phyloP scores from a whole-genome alignment of 140 eudicot genomes.

The Cichorium intybus region DNA sequence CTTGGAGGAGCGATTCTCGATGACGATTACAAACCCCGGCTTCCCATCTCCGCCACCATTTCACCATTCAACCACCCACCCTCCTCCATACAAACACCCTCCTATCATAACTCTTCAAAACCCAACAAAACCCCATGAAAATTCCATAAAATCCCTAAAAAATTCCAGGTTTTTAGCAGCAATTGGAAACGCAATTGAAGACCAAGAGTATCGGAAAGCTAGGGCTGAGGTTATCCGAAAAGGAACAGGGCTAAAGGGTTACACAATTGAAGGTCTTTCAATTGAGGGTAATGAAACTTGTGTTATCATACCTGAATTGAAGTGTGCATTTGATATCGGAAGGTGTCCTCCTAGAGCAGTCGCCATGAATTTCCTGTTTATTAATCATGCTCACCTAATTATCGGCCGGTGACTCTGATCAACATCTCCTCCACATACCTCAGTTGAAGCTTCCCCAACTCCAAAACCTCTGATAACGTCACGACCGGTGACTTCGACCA shows the following conservation, averaged over 20 bases:
- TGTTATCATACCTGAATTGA: slow-evolving; percentile 79
- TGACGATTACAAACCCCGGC: slow-evolving; percentile 28
- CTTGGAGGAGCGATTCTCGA: slow-evolving; percentile 34
- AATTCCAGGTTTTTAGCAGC: slow-evolving; percentile 76
- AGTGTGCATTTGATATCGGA: slow-evolving; percentile 89
- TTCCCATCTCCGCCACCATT: slow-evolving; percentile 29
- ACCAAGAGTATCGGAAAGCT: slow-evolving; percentile 89
- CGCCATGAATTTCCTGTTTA: slow-evolving; percentile 79
- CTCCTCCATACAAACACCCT: slow-evolving; percentile 6
- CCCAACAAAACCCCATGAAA: slow-evolving; percentile 28
- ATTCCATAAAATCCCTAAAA: slow-evolving; percentile 28
- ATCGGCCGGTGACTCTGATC: too few relatives aligned
- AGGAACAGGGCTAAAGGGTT: slow-evolving; percentile 63
- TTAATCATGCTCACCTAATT: slow-evolving; percentile 97
- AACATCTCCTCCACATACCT: too few relatives aligned
- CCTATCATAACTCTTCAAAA: slow-evolving; percentile 10
- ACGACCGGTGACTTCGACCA: too few relatives aligned
- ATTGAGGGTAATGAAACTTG: slow-evolving; percentile 93
- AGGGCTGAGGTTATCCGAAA: slow-evolving; percentile 79
- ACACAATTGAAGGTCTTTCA: slow-evolving; percentile 72
- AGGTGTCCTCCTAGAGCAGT: slow-evolving; percentile 88
- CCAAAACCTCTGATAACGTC: too few relatives aligned
- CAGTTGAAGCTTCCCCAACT: too few relatives aligned
- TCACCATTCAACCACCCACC: slow-evolving; percentile 22
- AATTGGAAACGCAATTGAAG: slow-evolving; percentile 85